phyloP scores from a whole-genome alignment of 768 basidiomycete genomes.

The Auricularia cornea region DNA sequence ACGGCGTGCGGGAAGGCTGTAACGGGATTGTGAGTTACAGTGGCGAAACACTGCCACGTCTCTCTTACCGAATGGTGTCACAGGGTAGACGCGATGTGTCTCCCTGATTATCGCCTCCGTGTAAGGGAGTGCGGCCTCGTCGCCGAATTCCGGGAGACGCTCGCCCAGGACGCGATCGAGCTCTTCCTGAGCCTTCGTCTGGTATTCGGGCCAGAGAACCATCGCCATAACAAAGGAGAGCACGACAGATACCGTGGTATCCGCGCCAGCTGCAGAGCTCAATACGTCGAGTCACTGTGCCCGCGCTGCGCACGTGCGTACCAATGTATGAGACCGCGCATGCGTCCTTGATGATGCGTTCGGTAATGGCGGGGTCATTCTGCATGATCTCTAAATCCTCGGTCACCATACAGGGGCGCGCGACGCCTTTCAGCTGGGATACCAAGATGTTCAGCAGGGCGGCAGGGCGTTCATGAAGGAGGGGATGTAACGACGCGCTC shows the following conservation, averaged over 20 bases:
- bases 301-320: too few species aligned
- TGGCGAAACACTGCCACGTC: too few species aligned
- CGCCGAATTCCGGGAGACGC: conserved; percentile 4
- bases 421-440: not conserved
- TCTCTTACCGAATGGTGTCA: conserved; percentile 1
- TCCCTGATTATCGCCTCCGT: conserved; percentile 4
- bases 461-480: too few species aligned
- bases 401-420: not conserved
- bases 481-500: not conserved
- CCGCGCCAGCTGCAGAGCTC: conserved; percentile 81
- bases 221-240: conserved; percentile 8
- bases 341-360: not conserved
- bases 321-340: not conserved
- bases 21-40: not conserved
- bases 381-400: not conserved
- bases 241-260: conserved; percentile 30
- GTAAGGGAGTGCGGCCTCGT: conserved; percentile 9
- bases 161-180: conserved; percentile 7
- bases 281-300: conserved; percentile 33
- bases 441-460: too few species aligned
- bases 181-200: conserved; percentile 8
- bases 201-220: conserved; percentile 7
- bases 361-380: not conserved
- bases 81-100: conserved; percentile 2
- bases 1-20: not conserved